Evolutionary conservation across 345 rosid genomes (phyloP).

Genomic region (Schrenkiella parvula): DNA sequence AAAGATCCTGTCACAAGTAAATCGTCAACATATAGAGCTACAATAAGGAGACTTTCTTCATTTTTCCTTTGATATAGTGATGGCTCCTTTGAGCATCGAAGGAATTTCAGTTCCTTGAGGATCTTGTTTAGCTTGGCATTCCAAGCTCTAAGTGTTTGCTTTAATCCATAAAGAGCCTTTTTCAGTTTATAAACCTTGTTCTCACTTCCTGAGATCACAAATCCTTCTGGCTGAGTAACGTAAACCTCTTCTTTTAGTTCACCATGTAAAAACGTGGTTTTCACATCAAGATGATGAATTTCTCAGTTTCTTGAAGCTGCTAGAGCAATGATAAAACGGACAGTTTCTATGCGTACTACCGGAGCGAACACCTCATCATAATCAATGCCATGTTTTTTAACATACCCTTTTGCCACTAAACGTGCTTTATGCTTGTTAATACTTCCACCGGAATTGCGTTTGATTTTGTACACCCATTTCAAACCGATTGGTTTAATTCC

Average conservation of each 20-base stretch:
- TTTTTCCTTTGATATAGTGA: neutral
- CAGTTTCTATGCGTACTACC: neutral
- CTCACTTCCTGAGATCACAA: neutral
- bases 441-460: too few relatives aligned
- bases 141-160: neutral
- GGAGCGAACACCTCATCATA: too few relatives aligned
- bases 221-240: neutral
- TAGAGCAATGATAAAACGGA: neutral
- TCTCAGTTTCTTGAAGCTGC: neutral
- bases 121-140: neutral
- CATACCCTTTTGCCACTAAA: neutral
- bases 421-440: too few relatives aligned
- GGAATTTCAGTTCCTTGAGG: neutral
- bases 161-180: neutral
- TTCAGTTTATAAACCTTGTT: neutral
- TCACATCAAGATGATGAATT: neutral
- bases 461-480: neutral
- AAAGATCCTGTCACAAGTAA: neutral
- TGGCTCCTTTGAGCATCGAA: neutral
- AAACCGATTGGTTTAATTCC: neutral
- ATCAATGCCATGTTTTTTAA: neutral
- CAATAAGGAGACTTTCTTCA: accelerated
- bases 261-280: neutral
- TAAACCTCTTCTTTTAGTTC: neutral
- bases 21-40: neutral